Conservation (phyloP, 148 eudicot species). For the Rhododendron ovatum region DNA sequence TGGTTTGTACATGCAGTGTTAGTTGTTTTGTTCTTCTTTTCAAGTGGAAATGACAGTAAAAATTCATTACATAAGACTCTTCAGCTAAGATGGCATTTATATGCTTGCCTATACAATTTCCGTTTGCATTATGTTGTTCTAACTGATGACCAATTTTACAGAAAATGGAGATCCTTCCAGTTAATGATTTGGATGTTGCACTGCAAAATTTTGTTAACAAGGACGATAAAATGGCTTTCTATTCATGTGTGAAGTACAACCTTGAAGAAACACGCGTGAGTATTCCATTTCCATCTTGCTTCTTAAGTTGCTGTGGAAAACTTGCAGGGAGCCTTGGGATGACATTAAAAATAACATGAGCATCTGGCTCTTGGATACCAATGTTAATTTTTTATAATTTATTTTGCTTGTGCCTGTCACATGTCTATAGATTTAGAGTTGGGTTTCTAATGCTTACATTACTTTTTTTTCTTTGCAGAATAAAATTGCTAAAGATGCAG, state of each 20-base stretch:
- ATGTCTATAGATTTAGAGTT: neutral
- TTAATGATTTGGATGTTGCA: constrained; percentile 91
- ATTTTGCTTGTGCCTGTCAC: neutral
- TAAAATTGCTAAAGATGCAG: constrained; percentile 67
- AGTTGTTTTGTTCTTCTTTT: neutral
- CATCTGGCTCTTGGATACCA: neutral
- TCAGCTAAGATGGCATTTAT: neutral
- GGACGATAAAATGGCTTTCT: constrained; percentile 93
- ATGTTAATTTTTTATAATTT: neutral
- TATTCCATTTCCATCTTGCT: constrained; percentile 15
- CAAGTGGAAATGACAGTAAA: neutral
- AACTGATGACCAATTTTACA: constrained; percentile 23
- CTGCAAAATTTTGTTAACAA: constrained; percentile 90
- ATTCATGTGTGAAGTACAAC: constrained; percentile 85
- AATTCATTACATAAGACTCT: neutral
- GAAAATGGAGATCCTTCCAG: constrained; percentile 99
- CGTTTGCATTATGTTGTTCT: neutral
- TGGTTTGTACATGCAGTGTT: neutral
- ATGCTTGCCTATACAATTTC: neutral
- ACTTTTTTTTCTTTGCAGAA: constrained; percentile 37
- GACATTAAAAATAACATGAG: neutral
- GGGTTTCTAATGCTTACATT: neutral
- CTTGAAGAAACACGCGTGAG: constrained; percentile 94
- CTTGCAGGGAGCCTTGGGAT: neutral
- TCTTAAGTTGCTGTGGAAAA: neutral